phyloP scores from a whole-genome alignment of 2,329 filamentous ascomycete genomes.

The Apiospora hydei region DNA sequence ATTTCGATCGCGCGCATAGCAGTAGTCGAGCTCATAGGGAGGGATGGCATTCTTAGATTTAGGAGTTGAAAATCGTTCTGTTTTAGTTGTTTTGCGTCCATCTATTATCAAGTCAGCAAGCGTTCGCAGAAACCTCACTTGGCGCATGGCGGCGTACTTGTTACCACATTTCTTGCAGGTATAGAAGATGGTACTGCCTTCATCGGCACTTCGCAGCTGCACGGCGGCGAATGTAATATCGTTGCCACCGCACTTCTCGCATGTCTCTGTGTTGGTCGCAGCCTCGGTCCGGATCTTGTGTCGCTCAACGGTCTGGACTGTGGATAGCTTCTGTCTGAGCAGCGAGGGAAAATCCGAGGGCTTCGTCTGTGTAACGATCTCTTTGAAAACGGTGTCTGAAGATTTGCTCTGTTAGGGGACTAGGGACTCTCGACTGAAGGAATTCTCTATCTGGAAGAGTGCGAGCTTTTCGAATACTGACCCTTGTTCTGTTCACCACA shows the following conservation, averaged over 20 bases:
- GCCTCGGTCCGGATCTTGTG: slow-evolving; percentile 80
- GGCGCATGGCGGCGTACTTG: slow-evolving; percentile 66
- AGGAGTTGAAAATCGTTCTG: neutral
- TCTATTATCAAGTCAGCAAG: slow-evolving; percentile 28
- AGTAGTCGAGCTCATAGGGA: neutral
- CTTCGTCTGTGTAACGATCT: slow-evolving; percentile 84
- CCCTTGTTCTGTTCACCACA: slow-evolving; percentile 88
- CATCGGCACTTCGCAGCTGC: slow-evolving; percentile 90
- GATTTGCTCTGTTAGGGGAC: neutral
- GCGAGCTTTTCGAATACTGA: slow-evolving; percentile 46
- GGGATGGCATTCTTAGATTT: neutral
- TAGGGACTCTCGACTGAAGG: neutral
- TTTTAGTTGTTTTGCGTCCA: slow-evolving; percentile 60
- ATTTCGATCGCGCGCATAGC: slow-evolving; percentile 4
- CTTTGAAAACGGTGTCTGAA: slow-evolving; percentile 47
- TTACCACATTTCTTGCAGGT: slow-evolving; percentile 85
- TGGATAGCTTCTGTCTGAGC: slow-evolving; percentile 87
- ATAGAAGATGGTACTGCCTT: slow-evolving; percentile 93
- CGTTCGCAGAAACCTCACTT: neutral
- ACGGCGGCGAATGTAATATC: slow-evolving; percentile 86
- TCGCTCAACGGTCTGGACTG: slow-evolving; percentile 80
- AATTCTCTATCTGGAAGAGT: neutral
- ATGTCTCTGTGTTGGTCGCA: slow-evolving; percentile 68
- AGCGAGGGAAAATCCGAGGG: slow-evolving; percentile 88
- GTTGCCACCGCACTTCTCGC: slow-evolving; percentile 80